These are phyloP conservation scores for Phylloporus arenicola DNA, from an alignment of 768 basidiomycete genomes.

Conservation along the genomic window DNA sequence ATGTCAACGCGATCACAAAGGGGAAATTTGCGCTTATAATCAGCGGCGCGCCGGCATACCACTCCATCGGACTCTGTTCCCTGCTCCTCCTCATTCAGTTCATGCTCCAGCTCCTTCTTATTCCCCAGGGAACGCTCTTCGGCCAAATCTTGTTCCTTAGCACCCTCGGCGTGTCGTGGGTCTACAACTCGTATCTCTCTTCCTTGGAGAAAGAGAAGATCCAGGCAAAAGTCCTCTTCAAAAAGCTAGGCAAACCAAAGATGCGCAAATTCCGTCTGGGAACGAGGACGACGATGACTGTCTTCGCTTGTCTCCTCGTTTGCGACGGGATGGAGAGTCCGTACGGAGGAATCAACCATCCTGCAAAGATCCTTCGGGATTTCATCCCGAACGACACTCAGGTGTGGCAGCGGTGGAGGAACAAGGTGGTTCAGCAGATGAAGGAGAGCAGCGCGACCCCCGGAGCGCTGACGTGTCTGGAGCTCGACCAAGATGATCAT, in stretches of 20 bases:
- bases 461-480: neutral
- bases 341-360: constrained; percentile 9
- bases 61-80: constrained; percentile 25
- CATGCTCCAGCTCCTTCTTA: constrained; percentile 31
- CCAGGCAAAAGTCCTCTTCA: constrained; percentile 17
- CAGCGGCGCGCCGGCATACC: constrained; percentile 9
- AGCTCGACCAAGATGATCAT: constrained; percentile 8
- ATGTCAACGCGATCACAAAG: constrained; percentile 29
- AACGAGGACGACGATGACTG: constrained; percentile 20
- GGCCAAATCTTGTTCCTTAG: constrained; percentile 33
- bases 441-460: neutral
- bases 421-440: constrained; percentile 18
- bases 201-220: constrained; percentile 34
- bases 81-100: constrained; percentile 31
- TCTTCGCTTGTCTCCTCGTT: constrained; percentile 23
- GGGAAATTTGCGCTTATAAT: constrained; percentile 25
- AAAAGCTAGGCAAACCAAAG: constrained; percentile 10
- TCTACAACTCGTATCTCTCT: constrained; percentile 33
- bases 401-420: constrained; percentile 24
- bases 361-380: constrained; percentile 13
- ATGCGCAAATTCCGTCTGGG: constrained; percentile 20
- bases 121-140: constrained; percentile 31
- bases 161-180: constrained; percentile 31
- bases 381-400: constrained; percentile 21
- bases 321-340: constrained; percentile 21